Percentiles rank a stretch among this genome's conserved stretches.
These are phyloP conservation scores for Antrodiella citrinella DNA, from an alignment of 768 basidiomycete genomes.

Conservation along the genomic window DNA sequence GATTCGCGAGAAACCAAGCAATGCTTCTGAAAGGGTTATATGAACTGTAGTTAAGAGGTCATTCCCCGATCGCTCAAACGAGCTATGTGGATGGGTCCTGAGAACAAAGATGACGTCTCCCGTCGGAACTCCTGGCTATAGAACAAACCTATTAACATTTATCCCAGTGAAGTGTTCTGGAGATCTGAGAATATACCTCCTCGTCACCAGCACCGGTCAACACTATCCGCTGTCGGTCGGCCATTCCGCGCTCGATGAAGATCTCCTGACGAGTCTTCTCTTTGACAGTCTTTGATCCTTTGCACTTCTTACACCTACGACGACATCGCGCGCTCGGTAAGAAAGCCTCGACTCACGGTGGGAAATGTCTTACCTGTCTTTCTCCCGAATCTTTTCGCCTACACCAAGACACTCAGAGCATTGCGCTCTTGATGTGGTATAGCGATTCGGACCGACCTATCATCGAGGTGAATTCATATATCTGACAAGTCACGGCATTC, in stretches of 20 bases:
- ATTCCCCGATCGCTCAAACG: slow-evolving; percentile 77
- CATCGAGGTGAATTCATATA: not conserved
- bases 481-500: slow-evolving; percentile 7
- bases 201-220: slow-evolving; percentile 91
- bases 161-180: too few relatives aligned
- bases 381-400: slow-evolving; percentile 71
- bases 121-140: slow-evolving; percentile 74
- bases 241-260: slow-evolving; percentile 80
- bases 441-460: slow-evolving; percentile 37
- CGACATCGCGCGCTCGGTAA: too few relatives aligned
- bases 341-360: too few relatives aligned
- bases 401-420: slow-evolving; percentile 66
- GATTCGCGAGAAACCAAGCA: slow-evolving; percentile 91
- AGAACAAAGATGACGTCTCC: slow-evolving; percentile 90
- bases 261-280: slow-evolving; percentile 90
- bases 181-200: slow-evolving; percentile 55
- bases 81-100: slow-evolving; percentile 55
- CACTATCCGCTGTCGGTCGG: slow-evolving; percentile 76
- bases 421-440: slow-evolving; percentile 42
- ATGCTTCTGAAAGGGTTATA: slow-evolving; percentile 88
- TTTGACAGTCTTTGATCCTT: slow-evolving; percentile 73
- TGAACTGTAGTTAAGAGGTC: slow-evolving; percentile 75
- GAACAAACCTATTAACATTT: too few relatives aligned
- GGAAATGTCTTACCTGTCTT: slow-evolving; percentile 54
- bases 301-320: slow-evolving; percentile 92